A percentile compares a stretch with the other conserved stretches of the same genome.
Conservation (phyloP, 495 filamentous ascomycete species). For the Astrothelium subdiscretum region DNA sequence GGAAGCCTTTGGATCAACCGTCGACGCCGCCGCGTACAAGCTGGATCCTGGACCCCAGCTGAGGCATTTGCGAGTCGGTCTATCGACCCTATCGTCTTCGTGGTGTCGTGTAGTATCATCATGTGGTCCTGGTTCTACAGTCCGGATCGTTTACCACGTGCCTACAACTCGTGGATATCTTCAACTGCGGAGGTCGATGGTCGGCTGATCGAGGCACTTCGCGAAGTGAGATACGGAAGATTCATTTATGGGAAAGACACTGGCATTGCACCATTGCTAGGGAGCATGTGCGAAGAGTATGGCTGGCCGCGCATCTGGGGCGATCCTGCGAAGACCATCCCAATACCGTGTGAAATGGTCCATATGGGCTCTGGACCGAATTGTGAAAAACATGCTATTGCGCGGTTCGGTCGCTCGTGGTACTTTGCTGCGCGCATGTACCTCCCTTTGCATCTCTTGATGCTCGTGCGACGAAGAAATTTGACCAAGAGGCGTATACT, state of each 20-base stretch:
- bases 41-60: constrained; percentile 5
- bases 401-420: constrained; percentile 61
- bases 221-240: constrained; percentile 47
- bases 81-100: constrained; percentile 63
- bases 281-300: constrained; percentile 66
- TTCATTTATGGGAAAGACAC: constrained; percentile 72
- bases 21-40: constrained; percentile 11
- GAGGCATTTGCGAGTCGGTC: constrained; percentile 41
- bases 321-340: constrained; percentile 59
- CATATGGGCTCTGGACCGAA: constrained; percentile 68
- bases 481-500: constrained; percentile 31
- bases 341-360: constrained; percentile 79
- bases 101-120: constrained; percentile 61
- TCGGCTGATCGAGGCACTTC: constrained; percentile 65
- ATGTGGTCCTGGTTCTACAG: constrained; percentile 89
- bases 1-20: constrained; percentile 48
- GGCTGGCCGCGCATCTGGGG: constrained; percentile 59
- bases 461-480: constrained; percentile 21
- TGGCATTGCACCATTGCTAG: constrained; percentile 57
- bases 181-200: constrained; percentile 67
- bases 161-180: constrained; percentile 81
- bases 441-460: constrained; percentile 59
- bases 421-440: constrained; percentile 69
- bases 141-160: constrained; percentile 53
- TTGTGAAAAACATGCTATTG: constrained; percentile 68